Conservation (phyloP, 768 basidiomycete genomes). For the Lyophyllum atratum region DNA sequence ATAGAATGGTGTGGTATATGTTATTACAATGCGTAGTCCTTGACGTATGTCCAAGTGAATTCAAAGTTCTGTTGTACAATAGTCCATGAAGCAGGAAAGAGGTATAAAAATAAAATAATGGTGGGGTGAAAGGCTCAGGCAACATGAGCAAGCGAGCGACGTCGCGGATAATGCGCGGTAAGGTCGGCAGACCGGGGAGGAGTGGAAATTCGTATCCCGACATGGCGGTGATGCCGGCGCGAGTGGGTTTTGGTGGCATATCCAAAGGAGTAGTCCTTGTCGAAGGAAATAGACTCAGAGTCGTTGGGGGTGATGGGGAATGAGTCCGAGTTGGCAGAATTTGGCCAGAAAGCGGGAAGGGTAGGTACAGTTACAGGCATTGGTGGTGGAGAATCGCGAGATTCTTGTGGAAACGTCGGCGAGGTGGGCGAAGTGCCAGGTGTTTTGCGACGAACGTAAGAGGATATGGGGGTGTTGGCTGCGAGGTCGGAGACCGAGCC, state of each 20-base stretch:
- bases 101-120: not conserved
- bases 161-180: slow-evolving; percentile 29
- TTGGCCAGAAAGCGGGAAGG: slow-evolving; percentile 56
- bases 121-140: slow-evolving; percentile 17
- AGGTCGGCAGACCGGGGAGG: slow-evolving; percentile 36
- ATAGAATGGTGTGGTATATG: slow-evolving; percentile 10
- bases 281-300: slow-evolving; percentile 24
- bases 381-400: slow-evolving; percentile 40
- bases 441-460: slow-evolving; percentile 78
- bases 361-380: slow-evolving; percentile 66
- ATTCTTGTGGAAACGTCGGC: slow-evolving; percentile 57
- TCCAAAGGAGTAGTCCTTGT: slow-evolving; percentile 24
- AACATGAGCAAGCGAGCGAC: slow-evolving; percentile 29
- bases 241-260: slow-evolving; percentile 27
- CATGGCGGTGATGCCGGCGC: slow-evolving; percentile 37
- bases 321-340: slow-evolving; percentile 43
- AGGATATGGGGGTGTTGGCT: slow-evolving; percentile 76
- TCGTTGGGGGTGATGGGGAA: slow-evolving; percentile 45
- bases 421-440: slow-evolving; percentile 74
- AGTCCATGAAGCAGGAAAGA: not conserved
- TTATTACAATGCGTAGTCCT: slow-evolving; percentile 22
- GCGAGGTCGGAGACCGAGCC: slow-evolving; percentile 53
- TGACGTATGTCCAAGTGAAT: slow-evolving; percentile 6
- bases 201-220: slow-evolving; percentile 47
- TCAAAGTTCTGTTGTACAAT: slow-evolving; percentile 13